phyloP scores from a whole-genome alignment of 208 protist genomes.

The Jaenimonas drosophilae region DNA sequence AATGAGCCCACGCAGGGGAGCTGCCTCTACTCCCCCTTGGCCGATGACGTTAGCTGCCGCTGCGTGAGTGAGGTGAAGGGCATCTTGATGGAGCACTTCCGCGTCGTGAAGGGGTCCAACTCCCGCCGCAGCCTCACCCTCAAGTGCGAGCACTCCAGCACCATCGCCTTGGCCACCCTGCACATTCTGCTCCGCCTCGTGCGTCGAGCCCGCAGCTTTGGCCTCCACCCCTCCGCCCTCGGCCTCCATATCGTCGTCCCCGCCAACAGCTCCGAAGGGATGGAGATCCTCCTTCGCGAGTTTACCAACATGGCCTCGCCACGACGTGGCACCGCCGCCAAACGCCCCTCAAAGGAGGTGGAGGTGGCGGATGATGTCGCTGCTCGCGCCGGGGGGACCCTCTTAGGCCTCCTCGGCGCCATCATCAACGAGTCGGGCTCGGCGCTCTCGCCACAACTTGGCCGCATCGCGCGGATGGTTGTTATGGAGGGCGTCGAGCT shows the following conservation, averaged over 20 bases:
- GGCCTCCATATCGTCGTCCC: constrained; percentile 20
- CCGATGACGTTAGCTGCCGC: constrained; percentile 66
- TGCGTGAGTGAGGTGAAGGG: constrained; percentile 54
- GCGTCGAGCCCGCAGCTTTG: constrained; percentile 44
- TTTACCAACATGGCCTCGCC: background rate
- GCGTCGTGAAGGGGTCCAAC: constrained; percentile 50
- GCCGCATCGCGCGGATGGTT: constrained; percentile 29
- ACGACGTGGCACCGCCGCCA: too few species aligned
- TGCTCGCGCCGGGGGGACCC: too few species aligned
- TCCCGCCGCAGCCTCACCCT: constrained; percentile 54
- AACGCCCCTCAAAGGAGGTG: too few species aligned
- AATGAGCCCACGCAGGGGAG: constrained; percentile 12
- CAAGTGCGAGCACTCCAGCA: constrained; percentile 30
- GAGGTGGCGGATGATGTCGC: constrained; percentile 1
- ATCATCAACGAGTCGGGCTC: constrained; percentile 64
- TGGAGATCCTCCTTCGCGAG: background rate
- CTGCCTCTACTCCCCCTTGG: constrained; percentile 60
- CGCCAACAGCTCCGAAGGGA: background rate
- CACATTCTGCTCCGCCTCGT: constrained; percentile 64
- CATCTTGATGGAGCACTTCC: constrained; percentile 58
- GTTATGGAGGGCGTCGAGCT: constrained; percentile 63
- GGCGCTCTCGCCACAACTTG: constrained; percentile 35
- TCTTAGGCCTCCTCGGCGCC: constrained; percentile 55
- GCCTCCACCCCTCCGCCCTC: constrained; percentile 58
- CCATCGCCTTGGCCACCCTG: constrained; percentile 41